A percentile compares a stretch with the other conserved stretches of the same genome.
These are phyloP conservation scores for Gleditsia sinensis DNA, from an alignment of 306 rosid genomes.

Conservation along the genomic window DNA sequence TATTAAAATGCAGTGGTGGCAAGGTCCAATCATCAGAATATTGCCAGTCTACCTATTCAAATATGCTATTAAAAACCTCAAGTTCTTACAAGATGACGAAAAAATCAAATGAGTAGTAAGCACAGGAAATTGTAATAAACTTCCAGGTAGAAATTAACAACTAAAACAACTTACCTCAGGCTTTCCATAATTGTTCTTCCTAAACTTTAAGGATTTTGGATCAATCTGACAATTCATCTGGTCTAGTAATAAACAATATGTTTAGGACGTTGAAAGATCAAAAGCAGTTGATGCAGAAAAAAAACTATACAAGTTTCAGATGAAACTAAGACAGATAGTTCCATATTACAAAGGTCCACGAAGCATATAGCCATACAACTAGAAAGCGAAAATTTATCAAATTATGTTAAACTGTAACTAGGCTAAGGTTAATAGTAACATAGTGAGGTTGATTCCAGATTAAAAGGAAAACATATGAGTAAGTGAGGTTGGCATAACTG, in stretches of 20 bases:
- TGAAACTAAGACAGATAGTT: conserved; percentile 5
- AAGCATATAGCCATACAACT: conserved; percentile 13
- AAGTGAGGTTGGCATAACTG: background rate
- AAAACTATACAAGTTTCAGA: conserved; percentile 1
- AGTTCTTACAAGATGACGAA: conserved; percentile 8
- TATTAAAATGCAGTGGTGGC: conserved; percentile 87
- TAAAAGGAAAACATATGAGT: conserved; percentile 3
- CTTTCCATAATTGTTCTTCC: conserved; percentile 77
- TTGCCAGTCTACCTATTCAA: conserved; percentile 69
- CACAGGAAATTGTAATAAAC: conserved; percentile 3
- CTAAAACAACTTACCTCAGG: conserved; percentile 70
- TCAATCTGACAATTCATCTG: conserved; percentile 57
- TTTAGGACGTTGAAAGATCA: conserved; percentile 37
- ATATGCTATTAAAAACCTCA: conserved; percentile 31
- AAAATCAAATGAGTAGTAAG: conserved; percentile 20
- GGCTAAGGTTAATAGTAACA: background rate
- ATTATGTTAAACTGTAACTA: conserved; percentile 14
- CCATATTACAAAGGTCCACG: background rate
- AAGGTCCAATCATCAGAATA: conserved; percentile 53
- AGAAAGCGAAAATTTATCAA: conserved; percentile 10
- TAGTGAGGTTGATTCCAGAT: conserved; percentile 17
- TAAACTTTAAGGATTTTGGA: conserved; percentile 71
- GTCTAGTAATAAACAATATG: conserved; percentile 58
- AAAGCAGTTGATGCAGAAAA: conserved; percentile 26
- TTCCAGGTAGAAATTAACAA: conserved; percentile 1